Evolutionary conservation across 2,329 filamentous ascomycete species (phyloP), one percentile per base, ranked within the genome.

Genomic region (Fonsecaea multimorphosa): DNA sequence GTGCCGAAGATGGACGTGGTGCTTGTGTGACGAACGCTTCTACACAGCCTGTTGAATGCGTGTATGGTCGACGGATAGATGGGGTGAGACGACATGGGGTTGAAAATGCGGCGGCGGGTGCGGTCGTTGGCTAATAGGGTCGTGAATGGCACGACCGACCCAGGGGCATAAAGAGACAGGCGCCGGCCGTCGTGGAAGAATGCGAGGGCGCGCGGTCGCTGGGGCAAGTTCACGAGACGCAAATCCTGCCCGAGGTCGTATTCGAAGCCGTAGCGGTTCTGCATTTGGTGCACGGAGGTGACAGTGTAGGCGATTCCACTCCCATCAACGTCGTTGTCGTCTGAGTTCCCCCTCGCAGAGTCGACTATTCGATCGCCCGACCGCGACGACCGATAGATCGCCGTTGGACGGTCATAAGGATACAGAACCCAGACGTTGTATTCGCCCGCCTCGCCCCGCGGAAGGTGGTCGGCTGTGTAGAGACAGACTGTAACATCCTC

Each of bases 131-230:
- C 49, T 22, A 65, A 19, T 29, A 65, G 51, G 11, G 63, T 63
- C 16, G 61, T 62, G 40, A 62, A 71, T 4, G 69, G 69, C 16
- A 61, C 59, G 16, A 52, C 49, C 14, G 61, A 58, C 12, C 69
- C 67, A 8, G 64, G 51, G 1, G 63, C 63, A 34, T 68, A 71
- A 27, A 71, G 59, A 11, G 61, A 65, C 29, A 70, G 65, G 12
- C 61, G 64, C 22, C 64, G 61, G 11, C 68, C 68, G 9, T 67
- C 51, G n/a, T 69, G 64, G 44, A 65, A 69, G 46, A 70, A 69
- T 12, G 64, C 52, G 16, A 64, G 66, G 22, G 59, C 52, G 40
- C 61, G 58, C 2, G 65, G 61, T 52, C 54, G 59, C 46, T 54
- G 14, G 5, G 40, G 34, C 4, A 31, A 34, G 29, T 64, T n/a